Base-by-base conservation (phyloP, 2,329 filamentous ascomycete species). In the Ilyonectria mors-panacis region DNA sequence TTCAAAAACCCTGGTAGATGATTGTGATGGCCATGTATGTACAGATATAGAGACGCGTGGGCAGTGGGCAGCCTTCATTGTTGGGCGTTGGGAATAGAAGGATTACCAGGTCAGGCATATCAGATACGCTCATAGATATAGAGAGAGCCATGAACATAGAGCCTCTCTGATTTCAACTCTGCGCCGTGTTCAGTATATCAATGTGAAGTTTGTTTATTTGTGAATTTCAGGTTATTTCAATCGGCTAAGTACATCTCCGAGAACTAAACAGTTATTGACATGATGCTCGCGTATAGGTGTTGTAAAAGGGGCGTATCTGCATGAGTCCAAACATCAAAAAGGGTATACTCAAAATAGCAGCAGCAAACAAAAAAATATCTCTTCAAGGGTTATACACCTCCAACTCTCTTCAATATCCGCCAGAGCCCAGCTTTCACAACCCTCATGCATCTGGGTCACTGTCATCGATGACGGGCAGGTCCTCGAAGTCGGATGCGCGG, bases 371-470 rank as follows among this genome's bases (percentile, higher is more conserved):
- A n/a, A 57, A 35, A 30, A 53, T 15, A 51, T 21, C 17, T 59
- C 26, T 26, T 26, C 45, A 28, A 35, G 15, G 28, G 23, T 23
- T 44, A 48, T 17, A 44, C 48, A 10, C 33, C 37, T 15, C 12
- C 9, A 37, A 28, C 12, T n/a, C 9, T 48, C 51, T 17, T n/a
- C 35, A 19, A 7, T 39, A n/a, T 12, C 17, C 10, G 1, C 17
- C 17, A 15, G 2, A 42, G 15, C 6, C 15, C 21, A 2, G 4
- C 4, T 6, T 6, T 39, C 5, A 12, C 26, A 26, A 26, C 5
- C 3, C 13, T 81, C 67, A 83, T 10, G 76, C 76, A 65, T 84
- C 82, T 1, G 80, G 80, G 58, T 83, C 82, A 56, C 80, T 81
- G 17, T 81, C 80, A n/a, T 76, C 70, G 28, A 73, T 60, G 2